Conservation (phyloP, 768 basidiomycete genomes). For the Calocera cornea region DNA sequence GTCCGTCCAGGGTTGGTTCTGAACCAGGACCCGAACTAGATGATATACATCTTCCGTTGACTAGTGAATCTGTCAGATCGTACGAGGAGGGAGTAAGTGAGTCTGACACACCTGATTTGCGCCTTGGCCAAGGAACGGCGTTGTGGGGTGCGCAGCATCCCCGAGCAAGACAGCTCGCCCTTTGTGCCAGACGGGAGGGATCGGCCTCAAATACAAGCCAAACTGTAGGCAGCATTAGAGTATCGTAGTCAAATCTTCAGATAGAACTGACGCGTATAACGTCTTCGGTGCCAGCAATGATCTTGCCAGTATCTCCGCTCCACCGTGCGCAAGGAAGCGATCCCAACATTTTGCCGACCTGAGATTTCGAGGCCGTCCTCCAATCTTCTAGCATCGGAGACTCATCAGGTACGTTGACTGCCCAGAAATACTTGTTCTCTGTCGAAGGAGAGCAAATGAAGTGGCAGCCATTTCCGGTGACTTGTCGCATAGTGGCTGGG, state of each 20-base stretch:
- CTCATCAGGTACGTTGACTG: constrained; percentile 29
- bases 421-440: constrained; percentile 26
- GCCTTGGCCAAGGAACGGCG: constrained; percentile 33
- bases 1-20: constrained; percentile 25
- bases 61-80: neutral
- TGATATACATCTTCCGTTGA: constrained; percentile 28
- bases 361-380: constrained; percentile 22
- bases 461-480: constrained; percentile 29
- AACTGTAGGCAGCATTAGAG: constrained; percentile 25
- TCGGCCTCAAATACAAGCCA: constrained; percentile 33
- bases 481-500: constrained; percentile 20
- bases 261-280: constrained; percentile 21
- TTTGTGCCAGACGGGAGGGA: constrained; percentile 30
- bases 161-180: constrained; percentile 33
- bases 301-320: constrained; percentile 17
- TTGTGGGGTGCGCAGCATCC: constrained; percentile 36
- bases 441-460: constrained; percentile 27
- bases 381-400: constrained; percentile 27
- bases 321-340: constrained; percentile 16
- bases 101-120: constrained; percentile 31
- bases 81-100: neutral
- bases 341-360: constrained; percentile 17
- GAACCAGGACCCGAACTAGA: constrained; percentile 24
- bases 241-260: too few relatives aligned
- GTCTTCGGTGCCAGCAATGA: constrained; percentile 17